Conservation (phyloP, 768 basidiomycete genomes). For the Lyophyllum shimeji region DNA sequence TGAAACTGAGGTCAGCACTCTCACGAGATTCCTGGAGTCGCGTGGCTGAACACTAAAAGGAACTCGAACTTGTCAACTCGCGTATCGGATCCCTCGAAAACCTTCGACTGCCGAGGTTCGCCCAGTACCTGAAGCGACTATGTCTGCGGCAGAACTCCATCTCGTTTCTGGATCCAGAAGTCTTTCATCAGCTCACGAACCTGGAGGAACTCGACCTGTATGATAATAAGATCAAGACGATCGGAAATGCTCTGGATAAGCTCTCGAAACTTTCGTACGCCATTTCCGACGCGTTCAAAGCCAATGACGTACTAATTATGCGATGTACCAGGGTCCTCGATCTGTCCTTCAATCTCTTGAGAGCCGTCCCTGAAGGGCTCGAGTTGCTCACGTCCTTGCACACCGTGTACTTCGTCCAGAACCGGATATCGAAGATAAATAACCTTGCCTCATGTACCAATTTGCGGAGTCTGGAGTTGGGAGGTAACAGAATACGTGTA, state of each 20-base stretch:
- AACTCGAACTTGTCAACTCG: slow-evolving; percentile 82
- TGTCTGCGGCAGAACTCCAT: slow-evolving; percentile 89
- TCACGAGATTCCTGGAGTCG: slow-evolving; percentile 6
- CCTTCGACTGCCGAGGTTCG: slow-evolving; percentile 76
- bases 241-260: slow-evolving; percentile 65
- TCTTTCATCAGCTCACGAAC: slow-evolving; percentile 62
- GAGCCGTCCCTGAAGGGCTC: slow-evolving; percentile 64
- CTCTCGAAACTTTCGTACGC: slow-evolving; percentile 58
- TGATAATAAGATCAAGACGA: slow-evolving; percentile 86
- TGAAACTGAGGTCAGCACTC: slow-evolving; percentile 70
- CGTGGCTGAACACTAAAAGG: slow-evolving; percentile 43
- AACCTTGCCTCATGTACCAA: slow-evolving; percentile 56
- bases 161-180: slow-evolving; percentile 65
- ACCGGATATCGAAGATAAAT: slow-evolving; percentile 82
- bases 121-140: slow-evolving; percentile 61
- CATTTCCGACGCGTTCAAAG: neutral
- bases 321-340: slow-evolving; percentile 65
- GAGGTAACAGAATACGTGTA: slow-evolving; percentile 90
- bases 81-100: slow-evolving; percentile 67
- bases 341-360: slow-evolving; percentile 92
- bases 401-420: slow-evolving; percentile 94
- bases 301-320: neutral
- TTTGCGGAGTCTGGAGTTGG: slow-evolving; percentile 85
- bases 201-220: slow-evolving; percentile 94
- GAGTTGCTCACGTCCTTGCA: slow-evolving; percentile 57